phyloP scores from a whole-genome alignment of 345 rosid species.

The Gossypium herbaceum region DNA sequence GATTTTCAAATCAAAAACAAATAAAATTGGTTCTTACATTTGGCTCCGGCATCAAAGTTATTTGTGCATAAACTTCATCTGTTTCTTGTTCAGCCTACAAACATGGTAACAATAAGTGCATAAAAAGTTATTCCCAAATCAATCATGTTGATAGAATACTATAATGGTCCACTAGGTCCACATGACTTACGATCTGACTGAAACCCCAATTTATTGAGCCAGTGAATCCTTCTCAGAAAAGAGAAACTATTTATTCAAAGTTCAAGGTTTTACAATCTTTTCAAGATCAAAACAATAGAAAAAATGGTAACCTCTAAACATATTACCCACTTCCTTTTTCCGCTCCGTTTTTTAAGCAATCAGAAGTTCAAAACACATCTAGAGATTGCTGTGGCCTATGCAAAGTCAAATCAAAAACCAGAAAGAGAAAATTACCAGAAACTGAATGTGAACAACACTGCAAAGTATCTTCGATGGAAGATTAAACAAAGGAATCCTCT shows the following conservation, averaged over 20 bases:
- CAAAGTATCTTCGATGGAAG: conserved; percentile 84
- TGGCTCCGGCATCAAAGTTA: conserved; percentile 63
- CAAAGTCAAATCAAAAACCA: not conserved
- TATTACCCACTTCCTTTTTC: not conserved
- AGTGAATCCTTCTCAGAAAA: not conserved
- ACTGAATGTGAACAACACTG: conserved; percentile 62
- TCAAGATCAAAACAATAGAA: not conserved
- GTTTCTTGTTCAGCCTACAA: conserved; percentile 91
- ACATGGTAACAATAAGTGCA: conserved; percentile 12
- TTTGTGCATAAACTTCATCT: conserved; percentile 94
- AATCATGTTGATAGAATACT: conserved; percentile 5
- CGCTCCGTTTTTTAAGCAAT: conserved; percentile 13
- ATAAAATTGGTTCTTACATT: conserved; percentile 41
- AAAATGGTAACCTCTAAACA: not conserved
- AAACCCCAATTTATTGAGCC: not conserved
- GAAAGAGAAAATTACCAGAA: conserved; percentile 45
- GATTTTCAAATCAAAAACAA: conserved; percentile 11
- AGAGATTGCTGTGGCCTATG: not conserved
- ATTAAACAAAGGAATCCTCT: conserved; percentile 57
- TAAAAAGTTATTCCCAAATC: conserved; percentile 10
- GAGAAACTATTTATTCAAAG: not conserved
- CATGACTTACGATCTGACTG: not conserved
- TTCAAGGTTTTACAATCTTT: not conserved
- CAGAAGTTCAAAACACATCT: not conserved
- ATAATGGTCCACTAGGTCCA: not conserved